Base-by-base conservation (phyloP, 495 filamentous ascomycete genomes). In the Aspergillus avenaceus region DNA sequence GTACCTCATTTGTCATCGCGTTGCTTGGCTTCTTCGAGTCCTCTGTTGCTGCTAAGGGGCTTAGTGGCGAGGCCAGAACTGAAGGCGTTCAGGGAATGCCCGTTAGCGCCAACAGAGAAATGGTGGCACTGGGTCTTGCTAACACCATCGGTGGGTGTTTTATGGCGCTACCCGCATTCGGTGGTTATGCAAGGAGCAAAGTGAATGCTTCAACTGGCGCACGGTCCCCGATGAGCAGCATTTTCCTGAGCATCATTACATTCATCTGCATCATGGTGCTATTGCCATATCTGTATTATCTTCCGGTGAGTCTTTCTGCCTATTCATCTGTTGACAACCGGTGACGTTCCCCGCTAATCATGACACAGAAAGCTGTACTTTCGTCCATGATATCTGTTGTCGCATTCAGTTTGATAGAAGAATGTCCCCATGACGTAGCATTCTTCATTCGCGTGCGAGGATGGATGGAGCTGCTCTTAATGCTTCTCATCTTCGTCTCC, bases 11-110 rank as follows among this genome's bases (percentile, higher is more conserved):
- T 57, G 73, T 97, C 25, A 97, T 99, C 47, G 89, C 91, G 4
- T 75, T 99, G 18, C 82, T 99, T 6, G 93, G 93, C 16, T 99
- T 99, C 75, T 99, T 99, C 58, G 93, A 99, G 72, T 95, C 89
- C 22, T 95, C 91, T 0, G 90, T 99, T n/a, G 93, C 93, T 1
- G 95, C 93, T 25, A 97, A 97, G 68, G 88, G 85, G 49, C 69
- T 99, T 2, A 87, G 85, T 7, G 82, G 50, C 12, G 38, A 84
- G 40, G 73, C 75, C 16, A 66, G 70, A 14, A 60, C 64, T 8
- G 77, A 81, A 55, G 84, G 84, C 26, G 75, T 91, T 36, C 79
- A 87, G 49, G 86, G 83, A 22, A 86, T 95, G 60, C 72, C 84
- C 26, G 75, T 97, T 40, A 96, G 90, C 61, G 83, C 93, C 1